phyloP scores from a whole-genome alignment of 2,329 filamentous ascomycete species.

The Aureobasidium sp. region DNA sequence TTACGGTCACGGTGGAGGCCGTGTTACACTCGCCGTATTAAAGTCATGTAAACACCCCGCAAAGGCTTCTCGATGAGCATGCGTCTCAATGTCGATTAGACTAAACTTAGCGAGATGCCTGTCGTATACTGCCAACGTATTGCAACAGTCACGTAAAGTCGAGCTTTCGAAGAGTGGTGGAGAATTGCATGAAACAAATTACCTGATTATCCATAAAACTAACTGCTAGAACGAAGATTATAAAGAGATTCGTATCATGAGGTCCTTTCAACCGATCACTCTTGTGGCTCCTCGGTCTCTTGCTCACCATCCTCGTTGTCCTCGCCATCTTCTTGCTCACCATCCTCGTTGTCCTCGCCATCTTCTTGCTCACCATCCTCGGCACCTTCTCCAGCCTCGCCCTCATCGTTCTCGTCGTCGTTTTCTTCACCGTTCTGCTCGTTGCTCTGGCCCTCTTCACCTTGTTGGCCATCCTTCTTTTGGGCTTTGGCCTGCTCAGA shows the following conservation, averaged over 20 bases:
- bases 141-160: no score
- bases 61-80: no score
- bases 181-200: neutral
- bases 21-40: no score
- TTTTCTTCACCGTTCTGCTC: neutral
- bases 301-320: constrained; percentile 5
- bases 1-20: no score
- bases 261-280: neutral
- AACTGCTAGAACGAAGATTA: neutral
- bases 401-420: constrained; percentile 15
- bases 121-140: no score
- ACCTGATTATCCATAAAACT: constrained; percentile 1
- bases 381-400: constrained; percentile 13
- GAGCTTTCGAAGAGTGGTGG: neutral
- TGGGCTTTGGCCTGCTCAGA: constrained; percentile 18
- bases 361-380: constrained; percentile 13
- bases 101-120: no score
- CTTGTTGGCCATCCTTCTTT: constrained; percentile 18
- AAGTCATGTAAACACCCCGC: no score
- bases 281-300: constrained; percentile 1
- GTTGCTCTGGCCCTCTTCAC: constrained; percentile 2
- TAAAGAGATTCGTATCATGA: constrained; percentile 1
- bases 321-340: constrained; percentile 7
- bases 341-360: constrained; percentile 2
- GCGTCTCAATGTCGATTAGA: no score